Evolutionary conservation across 2,329 filamentous ascomycete genomes (phyloP), one percentile per base, ranked within the genome.

Genomic region (Alternaria solani): DNA sequence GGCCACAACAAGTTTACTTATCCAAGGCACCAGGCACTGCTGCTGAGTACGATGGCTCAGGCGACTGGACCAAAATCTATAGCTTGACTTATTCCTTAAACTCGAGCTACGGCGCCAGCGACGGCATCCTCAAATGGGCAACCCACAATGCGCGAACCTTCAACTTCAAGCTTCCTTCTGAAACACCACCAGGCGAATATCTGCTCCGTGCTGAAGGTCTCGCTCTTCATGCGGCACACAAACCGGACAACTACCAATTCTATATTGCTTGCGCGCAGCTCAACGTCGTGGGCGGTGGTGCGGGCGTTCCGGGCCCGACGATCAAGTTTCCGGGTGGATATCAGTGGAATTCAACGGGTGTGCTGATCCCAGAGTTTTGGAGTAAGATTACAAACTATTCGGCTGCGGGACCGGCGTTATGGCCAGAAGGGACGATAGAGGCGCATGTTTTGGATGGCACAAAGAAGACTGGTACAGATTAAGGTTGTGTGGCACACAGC

Each of bases 261-360:
- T 82, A 82, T 65, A 74, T 81, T 49, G 72, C 74, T 5, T 83
- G 81, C 67, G 78, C 77, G 1, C 80, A 82, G 69, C 67, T 83
- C 57, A 76, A 77, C 52, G 75, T 82, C 47, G 69, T 65, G 14
- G 74, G 77, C 5, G 52, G 38, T 25, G 76, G 77, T 5, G 65
- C 59, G 14, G 75, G 69, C 48, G 65, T 48, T 18, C 75, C 72
- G 5, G 62, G 64, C 12, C 75, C 76, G 4, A 66, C 74, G 30
- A 75, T 76, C n/a, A 73, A 72, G 64, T 78, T 81, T 61, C 80
- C 80, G 12, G 80, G 70, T 11, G 79, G 47, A 65, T 81, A 68
- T 79, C 62, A 61, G 52, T 67, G 64, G 61, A 63, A 68, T 30
- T 67, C 70, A 14, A 56, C 68, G 9, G 73, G 72, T 3, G 59